Conservation (phyloP, 2,329 filamentous ascomycete species). For the Harringtonia lauricola region DNA sequence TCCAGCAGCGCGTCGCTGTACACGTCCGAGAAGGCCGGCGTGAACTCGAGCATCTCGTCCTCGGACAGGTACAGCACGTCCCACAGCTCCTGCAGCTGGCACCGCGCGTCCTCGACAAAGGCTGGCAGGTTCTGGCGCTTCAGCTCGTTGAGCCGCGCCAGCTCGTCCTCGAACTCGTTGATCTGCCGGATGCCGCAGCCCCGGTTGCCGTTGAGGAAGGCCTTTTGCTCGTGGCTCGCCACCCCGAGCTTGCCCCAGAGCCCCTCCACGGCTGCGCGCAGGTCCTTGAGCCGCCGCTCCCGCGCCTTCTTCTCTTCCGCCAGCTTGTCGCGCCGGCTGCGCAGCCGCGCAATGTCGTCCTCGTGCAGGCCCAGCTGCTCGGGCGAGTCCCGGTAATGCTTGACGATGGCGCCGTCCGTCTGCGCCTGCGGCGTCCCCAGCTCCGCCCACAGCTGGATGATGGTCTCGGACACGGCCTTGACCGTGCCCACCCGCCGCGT, state of each 20-base stretch:
- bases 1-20: conserved; percentile 93
- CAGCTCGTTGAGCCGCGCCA: conserved; percentile 75
- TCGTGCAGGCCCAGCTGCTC: conserved; percentile 90
- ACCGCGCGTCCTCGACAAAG: conserved; percentile 89
- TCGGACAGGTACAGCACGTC: conserved; percentile 89
- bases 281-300: conserved; percentile 64
- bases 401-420: conserved; percentile 77
- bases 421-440: conserved; percentile 89
- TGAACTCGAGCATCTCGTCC: conserved; percentile 98
- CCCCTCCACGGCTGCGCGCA: conserved; percentile 66
- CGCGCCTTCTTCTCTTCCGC: conserved; percentile 79
- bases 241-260: conserved; percentile 85
- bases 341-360: conserved; percentile 67
- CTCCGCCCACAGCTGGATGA: conserved; percentile 92
- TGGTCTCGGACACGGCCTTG: conserved; percentile 64
- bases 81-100: conserved; percentile 89
- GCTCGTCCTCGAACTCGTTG: conserved; percentile 92
- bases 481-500: conserved; percentile 70
- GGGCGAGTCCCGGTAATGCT: conserved; percentile 79
- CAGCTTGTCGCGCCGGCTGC: conserved; percentile 67
- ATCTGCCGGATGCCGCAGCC: conserved; percentile 86
- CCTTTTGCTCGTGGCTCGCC: conserved; percentile 71
- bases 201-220: conserved; percentile 76
- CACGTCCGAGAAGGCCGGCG: conserved; percentile 91
- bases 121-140: conserved; percentile 92